Evolutionary conservation across 306 rosid genomes (phyloP).

Genomic region (Benincasa hispida): DNA sequence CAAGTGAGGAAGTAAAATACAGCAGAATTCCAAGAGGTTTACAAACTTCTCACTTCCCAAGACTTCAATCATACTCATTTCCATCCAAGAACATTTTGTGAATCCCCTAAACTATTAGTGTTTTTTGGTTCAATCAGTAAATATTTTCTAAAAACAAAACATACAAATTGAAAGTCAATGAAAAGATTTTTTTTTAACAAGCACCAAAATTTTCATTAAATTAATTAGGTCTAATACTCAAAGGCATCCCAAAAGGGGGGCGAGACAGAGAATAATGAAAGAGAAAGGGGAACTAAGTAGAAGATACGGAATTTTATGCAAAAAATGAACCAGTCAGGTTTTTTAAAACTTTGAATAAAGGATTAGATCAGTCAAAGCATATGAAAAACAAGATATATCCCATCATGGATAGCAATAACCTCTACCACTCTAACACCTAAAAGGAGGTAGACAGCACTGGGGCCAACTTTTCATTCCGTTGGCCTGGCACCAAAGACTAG

Average conservation of each 20-base stretch:
- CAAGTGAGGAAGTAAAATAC: not conserved
- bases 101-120: not conserved
- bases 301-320: not conserved
- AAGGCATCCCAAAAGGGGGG: not conserved
- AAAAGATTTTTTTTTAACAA: not conserved
- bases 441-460: not conserved
- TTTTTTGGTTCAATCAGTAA: not conserved
- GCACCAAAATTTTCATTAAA: not conserved
- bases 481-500: not conserved
- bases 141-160: not conserved
- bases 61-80: not conserved
- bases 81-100: not conserved
- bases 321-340: not conserved
- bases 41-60: not conserved
- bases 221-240: not conserved
- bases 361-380: not conserved
- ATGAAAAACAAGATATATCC: not conserved
- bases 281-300: not conserved
- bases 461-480: not conserved
- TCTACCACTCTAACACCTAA: not conserved
- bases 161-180: not conserved
- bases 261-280: not conserved
- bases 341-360: not conserved
- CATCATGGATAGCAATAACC: not conserved
- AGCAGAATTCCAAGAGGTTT: not conserved